Conservation (phyloP, 345 rosid genomes). For the Hibiscus mutabilis region DNA sequence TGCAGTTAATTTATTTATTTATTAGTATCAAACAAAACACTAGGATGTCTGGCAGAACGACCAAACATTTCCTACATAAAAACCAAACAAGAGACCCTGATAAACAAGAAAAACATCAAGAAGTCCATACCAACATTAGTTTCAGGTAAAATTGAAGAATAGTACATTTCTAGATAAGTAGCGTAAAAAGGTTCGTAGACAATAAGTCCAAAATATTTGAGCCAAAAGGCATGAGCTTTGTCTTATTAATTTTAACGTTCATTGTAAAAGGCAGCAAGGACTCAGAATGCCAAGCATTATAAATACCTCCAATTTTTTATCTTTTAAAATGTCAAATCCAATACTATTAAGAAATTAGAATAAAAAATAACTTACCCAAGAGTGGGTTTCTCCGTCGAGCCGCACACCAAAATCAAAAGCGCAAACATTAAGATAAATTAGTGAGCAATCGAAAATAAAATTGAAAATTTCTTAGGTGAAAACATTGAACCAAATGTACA, state of each 20-base stretch:
- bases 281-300: neutral
- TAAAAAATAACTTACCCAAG: slow-evolving; percentile 48
- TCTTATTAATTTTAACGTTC: neutral
- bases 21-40: too few relatives aligned
- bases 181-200: neutral
- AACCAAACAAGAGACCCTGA: neutral
- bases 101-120: neutral
- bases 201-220: neutral
- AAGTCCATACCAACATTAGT: neutral
- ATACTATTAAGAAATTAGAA: neutral
- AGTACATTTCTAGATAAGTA: neutral
- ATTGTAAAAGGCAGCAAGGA: neutral
- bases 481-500: neutral
- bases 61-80: neutral
- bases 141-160: neutral
- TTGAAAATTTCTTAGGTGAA: neutral
- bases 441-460: neutral
- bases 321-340: neutral
- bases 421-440: slow-evolving; percentile 2
- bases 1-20: too few relatives aligned
- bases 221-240: neutral
- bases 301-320: neutral
- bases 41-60: neutral
- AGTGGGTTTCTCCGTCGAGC: slow-evolving; percentile 96
- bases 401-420: slow-evolving; percentile 13